Percentiles rank a stretch among this genome's conserved stretches.
These are phyloP conservation scores for Theobroma grandiflorum DNA, from an alignment of 441 rosid species.

Conservation along the genomic window DNA sequence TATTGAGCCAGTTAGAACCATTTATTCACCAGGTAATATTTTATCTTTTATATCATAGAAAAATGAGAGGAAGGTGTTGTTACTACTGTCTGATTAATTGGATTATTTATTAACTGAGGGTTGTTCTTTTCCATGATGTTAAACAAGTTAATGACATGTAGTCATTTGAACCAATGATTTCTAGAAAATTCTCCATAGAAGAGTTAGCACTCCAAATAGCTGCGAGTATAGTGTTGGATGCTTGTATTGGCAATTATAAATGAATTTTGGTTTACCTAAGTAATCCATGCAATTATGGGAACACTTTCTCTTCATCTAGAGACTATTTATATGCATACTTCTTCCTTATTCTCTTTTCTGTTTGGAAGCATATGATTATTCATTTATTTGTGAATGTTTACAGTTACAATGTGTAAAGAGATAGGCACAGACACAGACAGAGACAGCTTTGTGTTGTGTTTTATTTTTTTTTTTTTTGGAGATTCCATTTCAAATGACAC, in stretches of 20 bases:
- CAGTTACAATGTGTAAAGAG: background rate
- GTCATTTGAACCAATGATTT: constrained; percentile 13
- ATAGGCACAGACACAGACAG: background rate
- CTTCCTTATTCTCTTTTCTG: background rate
- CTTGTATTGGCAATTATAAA: constrained; percentile 2
- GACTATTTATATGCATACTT: background rate
- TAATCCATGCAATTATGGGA: constrained; percentile 19
- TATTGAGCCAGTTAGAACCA: constrained; percentile 85
- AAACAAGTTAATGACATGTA: constrained; percentile 16
- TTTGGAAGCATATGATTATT: background rate
- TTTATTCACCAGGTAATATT: constrained; percentile 77
- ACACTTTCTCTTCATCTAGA: background rate
- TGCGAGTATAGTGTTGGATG: background rate
- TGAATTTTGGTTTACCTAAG: background rate
- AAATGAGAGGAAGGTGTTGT: background rate
- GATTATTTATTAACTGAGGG: background rate
- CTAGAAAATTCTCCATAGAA: background rate
- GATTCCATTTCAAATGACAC: constrained; percentile 3
- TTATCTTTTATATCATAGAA: background rate
- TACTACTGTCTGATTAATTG: background rate
- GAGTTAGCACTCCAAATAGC: background rate
- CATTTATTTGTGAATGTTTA: background rate
- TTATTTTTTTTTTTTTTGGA: background rate
- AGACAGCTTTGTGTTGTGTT: background rate
- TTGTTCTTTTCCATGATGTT: background rate